phyloP scores from a whole-genome alignment of 306 rosid species.

The Trifolium repens region DNA sequence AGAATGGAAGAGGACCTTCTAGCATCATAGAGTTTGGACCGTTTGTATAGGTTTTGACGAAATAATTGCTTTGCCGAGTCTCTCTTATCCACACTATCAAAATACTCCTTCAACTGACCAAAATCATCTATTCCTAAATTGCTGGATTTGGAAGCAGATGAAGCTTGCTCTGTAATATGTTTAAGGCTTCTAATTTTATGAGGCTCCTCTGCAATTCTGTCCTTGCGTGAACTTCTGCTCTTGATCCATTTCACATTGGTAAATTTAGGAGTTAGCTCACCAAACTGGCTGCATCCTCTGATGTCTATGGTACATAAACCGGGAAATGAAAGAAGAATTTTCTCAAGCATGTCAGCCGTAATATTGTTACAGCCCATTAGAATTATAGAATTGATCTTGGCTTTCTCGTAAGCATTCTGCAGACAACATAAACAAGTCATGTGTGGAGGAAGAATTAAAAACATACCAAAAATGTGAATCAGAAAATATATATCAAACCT shows the following conservation, averaged over 20 bases:
- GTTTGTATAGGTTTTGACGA: slow-evolving; percentile 85
- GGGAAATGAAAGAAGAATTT: slow-evolving; percentile 74
- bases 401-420: slow-evolving; percentile 77
- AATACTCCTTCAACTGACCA: slow-evolving; percentile 90
- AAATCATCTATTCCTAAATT: slow-evolving; percentile 75
- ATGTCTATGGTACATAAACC: slow-evolving; percentile 73
- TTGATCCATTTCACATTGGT: slow-evolving; percentile 80
- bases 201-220: slow-evolving; percentile 62
- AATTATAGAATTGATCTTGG: slow-evolving; percentile 75
- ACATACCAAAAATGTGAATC: slow-evolving; percentile 24
- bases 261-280: slow-evolving; percentile 68
- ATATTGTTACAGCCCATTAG: slow-evolving; percentile 78
- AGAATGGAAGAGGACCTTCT: slow-evolving; percentile 94
- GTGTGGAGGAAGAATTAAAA: slow-evolving; percentile 25
- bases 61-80: slow-evolving; percentile 81
- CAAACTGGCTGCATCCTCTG: slow-evolving; percentile 89
- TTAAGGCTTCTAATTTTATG: slow-evolving; percentile 75
- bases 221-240: slow-evolving; percentile 58
- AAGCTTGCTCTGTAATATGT: slow-evolving; percentile 65
- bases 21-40: slow-evolving; percentile 95
- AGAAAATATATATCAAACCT: slow-evolving; percentile 46
- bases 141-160: slow-evolving; percentile 63
- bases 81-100: slow-evolving; percentile 94
- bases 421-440: slow-evolving; percentile 52
- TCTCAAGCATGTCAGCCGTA: slow-evolving; percentile 74